These are phyloP conservation scores for Penicillium rolfsii DNA, from an alignment of 2,329 filamentous ascomycete species.

Conservation along the genomic window DNA sequence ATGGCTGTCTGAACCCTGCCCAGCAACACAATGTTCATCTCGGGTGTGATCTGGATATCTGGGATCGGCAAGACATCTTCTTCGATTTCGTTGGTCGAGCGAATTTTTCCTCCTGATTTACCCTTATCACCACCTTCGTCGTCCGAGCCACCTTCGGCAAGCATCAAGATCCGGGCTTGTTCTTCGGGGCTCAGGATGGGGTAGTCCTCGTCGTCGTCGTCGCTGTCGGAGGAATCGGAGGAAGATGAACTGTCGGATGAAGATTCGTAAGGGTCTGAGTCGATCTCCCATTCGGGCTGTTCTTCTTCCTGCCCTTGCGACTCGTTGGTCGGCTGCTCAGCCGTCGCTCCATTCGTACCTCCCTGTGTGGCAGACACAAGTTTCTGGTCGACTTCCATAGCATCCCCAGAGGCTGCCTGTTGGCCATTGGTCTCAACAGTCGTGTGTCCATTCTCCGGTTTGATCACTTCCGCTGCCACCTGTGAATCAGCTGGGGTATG, in stretches of 20 bases:
- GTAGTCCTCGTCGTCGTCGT: constrained; percentile 61
- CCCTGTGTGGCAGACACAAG: constrained; percentile 11
- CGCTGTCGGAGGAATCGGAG: constrained; percentile 62
- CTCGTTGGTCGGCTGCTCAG: constrained; percentile 6
- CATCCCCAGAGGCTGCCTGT: constrained; percentile 17
- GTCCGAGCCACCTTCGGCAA: constrained; percentile 76
- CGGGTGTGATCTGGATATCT: constrained; percentile 73
- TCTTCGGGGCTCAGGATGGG: constrained; percentile 79
- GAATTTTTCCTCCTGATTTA: constrained; percentile 56
- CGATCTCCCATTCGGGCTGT: constrained; percentile 80
- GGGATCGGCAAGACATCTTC: constrained; percentile 72
- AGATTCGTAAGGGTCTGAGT: constrained; percentile 76
- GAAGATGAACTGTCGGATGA: constrained; percentile 62
- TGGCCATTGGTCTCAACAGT: constrained; percentile 1
- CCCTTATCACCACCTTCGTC: constrained; percentile 67
- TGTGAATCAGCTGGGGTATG: neutral
- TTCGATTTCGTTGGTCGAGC: constrained; percentile 77
- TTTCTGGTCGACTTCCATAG: constrained; percentile 36
- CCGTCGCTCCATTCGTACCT: constrained; percentile 10
- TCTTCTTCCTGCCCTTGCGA: constrained; percentile 48
- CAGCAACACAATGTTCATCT: constrained; percentile 76
- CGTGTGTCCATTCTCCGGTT: neutral
- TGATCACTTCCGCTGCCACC: neutral
- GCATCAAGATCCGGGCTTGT: constrained; percentile 82
- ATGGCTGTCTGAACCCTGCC: constrained; percentile 77